Evolutionary conservation across 2,329 filamentous ascomycete genomes (phyloP).

Genomic region (Canariomyces notabilis): DNA sequence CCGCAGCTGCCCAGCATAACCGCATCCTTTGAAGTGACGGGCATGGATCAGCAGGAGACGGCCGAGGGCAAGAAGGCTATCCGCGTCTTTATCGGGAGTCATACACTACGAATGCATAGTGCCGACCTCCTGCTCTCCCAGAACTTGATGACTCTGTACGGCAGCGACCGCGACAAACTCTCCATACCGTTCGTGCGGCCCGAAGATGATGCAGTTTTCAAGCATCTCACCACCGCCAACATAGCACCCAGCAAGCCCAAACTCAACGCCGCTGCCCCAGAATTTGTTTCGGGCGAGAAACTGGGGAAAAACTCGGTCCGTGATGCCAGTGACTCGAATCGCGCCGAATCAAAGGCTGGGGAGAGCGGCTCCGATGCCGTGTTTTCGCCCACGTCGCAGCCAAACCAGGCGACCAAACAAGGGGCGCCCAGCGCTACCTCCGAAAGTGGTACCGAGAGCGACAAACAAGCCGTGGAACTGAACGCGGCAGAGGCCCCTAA

Average conservation of each 20-base stretch:
- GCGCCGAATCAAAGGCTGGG: conserved; percentile 25
- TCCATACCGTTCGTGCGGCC: conserved; percentile 89
- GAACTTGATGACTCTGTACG: conserved; percentile 81
- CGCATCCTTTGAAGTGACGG: conserved; percentile 70
- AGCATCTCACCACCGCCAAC: conserved; percentile 63
- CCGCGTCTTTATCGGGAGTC: conserved; percentile 85
- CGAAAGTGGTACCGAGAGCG: conserved; percentile 42
- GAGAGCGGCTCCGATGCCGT: conserved; percentile 28
- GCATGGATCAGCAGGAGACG: conserved; percentile 48
- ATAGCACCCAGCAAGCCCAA: conserved; percentile 51
- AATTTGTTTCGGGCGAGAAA: conserved; percentile 36
- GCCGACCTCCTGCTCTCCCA: conserved; percentile 90
- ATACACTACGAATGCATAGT: conserved; percentile 77
- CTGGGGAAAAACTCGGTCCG: conserved; percentile 18
- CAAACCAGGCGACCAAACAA: conserved; percentile 32
- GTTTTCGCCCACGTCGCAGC: conserved; percentile 34
- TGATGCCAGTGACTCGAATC: conserved; percentile 19
- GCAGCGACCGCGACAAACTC: conserved; percentile 79
- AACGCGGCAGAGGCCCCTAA: conserved; percentile 23
- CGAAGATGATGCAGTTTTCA: conserved; percentile 79
- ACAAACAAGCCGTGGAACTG: conserved; percentile 32
- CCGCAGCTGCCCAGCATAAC: conserved; percentile 78
- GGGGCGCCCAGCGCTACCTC: conserved; percentile 34
- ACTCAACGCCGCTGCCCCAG: conserved; percentile 49
- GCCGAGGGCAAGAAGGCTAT: conserved; percentile 57